phyloP scores from a whole-genome alignment of 805 yeast species.

The Candida broadrunensis region DNA sequence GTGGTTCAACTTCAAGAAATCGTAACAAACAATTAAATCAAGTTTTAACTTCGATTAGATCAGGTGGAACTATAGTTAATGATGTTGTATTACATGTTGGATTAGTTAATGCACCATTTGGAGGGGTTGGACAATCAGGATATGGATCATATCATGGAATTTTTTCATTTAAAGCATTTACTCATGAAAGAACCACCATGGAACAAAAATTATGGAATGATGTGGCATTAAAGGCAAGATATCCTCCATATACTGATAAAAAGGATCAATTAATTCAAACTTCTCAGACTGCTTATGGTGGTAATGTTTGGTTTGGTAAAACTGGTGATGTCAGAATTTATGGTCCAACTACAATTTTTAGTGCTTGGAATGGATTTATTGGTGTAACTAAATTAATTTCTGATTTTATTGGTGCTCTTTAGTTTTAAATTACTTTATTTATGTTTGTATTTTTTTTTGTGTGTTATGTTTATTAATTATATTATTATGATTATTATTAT shows the following conservation, averaged over 20 bases:
- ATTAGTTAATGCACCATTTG: constrained; percentile 72
- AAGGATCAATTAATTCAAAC: constrained; percentile 30
- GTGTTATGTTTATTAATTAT: background rate
- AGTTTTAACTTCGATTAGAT: constrained; percentile 54
- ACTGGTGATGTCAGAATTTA: constrained; percentile 28
- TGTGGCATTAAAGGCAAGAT: constrained; percentile 53
- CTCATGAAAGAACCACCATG: constrained; percentile 68
- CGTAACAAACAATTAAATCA: constrained; percentile 43
- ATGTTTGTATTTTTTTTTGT: background rate
- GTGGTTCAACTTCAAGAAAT: constrained; percentile 38
- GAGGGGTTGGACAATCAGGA: constrained; percentile 88
- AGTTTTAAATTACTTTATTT: constrained; percentile 3
- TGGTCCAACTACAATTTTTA: constrained; percentile 34
- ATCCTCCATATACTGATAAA: constrained; percentile 53
- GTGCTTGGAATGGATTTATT: constrained; percentile 27
- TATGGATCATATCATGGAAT: constrained; percentile 79
- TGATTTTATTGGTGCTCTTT: constrained; percentile 11
- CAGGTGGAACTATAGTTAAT: constrained; percentile 71
- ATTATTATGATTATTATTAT: background rate
- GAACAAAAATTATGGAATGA: constrained; percentile 69
- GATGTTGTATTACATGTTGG: constrained; percentile 74
- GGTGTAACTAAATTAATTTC: constrained; percentile 28
- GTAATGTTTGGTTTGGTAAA: constrained; percentile 38
- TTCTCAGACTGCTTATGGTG: constrained; percentile 26
- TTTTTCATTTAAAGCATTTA: constrained; percentile 51